Percentiles rank a stretch among this genome's conserved stretches.
phyloP scores from a whole-genome alignment of 441 rosid species.

The Croton laevigatus region DNA sequence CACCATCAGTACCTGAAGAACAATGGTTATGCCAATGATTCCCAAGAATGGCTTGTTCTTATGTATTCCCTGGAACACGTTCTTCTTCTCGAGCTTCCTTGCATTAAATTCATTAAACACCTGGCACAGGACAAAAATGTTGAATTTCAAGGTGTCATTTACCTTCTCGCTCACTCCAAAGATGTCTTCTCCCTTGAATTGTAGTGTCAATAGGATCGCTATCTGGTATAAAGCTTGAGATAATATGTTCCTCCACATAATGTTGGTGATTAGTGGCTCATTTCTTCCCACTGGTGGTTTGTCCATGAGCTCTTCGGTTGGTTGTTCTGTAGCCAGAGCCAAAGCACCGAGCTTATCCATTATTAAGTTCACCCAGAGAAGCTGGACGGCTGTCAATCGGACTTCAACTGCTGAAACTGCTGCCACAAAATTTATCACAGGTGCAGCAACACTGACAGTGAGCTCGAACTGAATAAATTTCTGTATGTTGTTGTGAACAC shows the following conservation, averaged over 20 bases:
- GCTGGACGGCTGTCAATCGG: slow-evolving; percentile 42
- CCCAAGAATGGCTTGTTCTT: slow-evolving; percentile 43
- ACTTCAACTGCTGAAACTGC: slow-evolving; percentile 11
- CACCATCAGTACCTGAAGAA: slow-evolving; percentile 59
- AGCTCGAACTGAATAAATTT: slow-evolving; percentile 46
- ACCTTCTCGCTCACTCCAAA: slow-evolving; percentile 32
- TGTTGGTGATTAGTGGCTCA: slow-evolving; percentile 37
- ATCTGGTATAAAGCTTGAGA: slow-evolving; percentile 46
- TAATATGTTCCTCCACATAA: slow-evolving; percentile 50
- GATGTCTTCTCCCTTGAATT: slow-evolving; percentile 40
- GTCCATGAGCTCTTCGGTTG: slow-evolving; percentile 51
- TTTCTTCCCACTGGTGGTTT: slow-evolving; percentile 40
- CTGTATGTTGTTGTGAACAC: slow-evolving; percentile 43
- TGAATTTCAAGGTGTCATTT: slow-evolving; percentile 49
- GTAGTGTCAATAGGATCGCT: slow-evolving; percentile 34
- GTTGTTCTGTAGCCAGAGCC: slow-evolving; percentile 53
- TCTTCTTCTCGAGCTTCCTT: slow-evolving; percentile 56
- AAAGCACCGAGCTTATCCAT: slow-evolving; percentile 68
- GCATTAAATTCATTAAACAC: slow-evolving; percentile 65
- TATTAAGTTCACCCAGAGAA: slow-evolving; percentile 65
- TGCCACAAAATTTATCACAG: slow-evolving; percentile 41
- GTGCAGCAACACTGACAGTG: slow-evolving; percentile 39
- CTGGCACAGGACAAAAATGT: slow-evolving; percentile 58
- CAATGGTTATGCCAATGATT: slow-evolving; percentile 41
- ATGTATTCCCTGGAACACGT: slow-evolving; percentile 46